Percentiles rank a stretch among this genome's conserved stretches.
Evolutionary conservation across 768 basidiomycete genomes (phyloP).

Genomic region (Leccinum variicolor): DNA sequence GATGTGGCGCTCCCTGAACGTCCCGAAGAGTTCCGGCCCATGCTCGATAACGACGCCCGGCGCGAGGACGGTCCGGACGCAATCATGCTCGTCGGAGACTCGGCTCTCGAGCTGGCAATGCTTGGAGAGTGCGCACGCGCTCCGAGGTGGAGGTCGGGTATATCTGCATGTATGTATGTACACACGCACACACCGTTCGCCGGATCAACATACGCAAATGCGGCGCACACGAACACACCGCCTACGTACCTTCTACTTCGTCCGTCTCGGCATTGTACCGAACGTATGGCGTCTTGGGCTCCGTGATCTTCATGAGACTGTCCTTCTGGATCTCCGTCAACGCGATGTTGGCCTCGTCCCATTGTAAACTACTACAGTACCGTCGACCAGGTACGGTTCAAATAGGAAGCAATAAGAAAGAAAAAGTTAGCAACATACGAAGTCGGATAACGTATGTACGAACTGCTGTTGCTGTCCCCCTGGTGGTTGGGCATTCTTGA

Average conservation of each 20-base stretch:
- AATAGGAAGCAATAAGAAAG: background rate
- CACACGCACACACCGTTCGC: background rate
- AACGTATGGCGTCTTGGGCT: constrained; percentile 96
- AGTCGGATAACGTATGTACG: constrained; percentile 16
- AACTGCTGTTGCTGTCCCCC: constrained; percentile 48
- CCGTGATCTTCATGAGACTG: constrained; percentile 97
- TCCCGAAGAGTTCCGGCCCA: constrained; percentile 49
- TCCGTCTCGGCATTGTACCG: constrained; percentile 88
- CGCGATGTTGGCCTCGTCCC: constrained; percentile 94
- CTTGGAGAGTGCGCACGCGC: constrained; percentile 33
- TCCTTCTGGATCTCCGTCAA: constrained; percentile 93
- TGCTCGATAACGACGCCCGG: constrained; percentile 69
- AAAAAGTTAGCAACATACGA: background rate
- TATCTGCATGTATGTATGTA: constrained; percentile 50
- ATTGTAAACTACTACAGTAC: constrained; percentile 63
- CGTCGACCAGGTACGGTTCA: background rate
- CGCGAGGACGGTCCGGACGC: constrained; percentile 70
- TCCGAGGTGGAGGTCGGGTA: constrained; percentile 70
- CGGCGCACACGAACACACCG: background rate
- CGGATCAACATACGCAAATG: background rate
- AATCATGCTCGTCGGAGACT: constrained; percentile 59
- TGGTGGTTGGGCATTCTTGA: constrained; percentile 69
- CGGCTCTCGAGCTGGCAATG: constrained; percentile 41
- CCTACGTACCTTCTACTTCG: constrained; percentile 68
- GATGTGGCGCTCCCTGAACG: constrained; percentile 62